Percentiles rank a stretch among this genome's conserved stretches.
phyloP scores from a whole-genome alignment of 805 yeast genomes.

The Wickerhamiella allomyrinae region DNA sequence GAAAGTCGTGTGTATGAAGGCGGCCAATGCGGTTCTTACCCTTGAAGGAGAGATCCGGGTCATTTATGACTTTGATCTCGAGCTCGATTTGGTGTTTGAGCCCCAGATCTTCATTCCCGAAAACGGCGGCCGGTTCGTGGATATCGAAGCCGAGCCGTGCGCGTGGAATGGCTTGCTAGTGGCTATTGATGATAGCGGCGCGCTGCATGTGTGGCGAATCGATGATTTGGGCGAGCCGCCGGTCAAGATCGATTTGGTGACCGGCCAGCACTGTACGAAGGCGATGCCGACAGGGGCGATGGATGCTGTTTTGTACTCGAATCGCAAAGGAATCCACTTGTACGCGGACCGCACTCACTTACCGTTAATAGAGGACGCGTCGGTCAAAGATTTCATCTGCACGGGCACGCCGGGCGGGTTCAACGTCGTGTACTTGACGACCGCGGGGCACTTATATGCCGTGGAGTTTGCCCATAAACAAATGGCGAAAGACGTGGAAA shows the following conservation, averaged over 20 bases:
- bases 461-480: too few species aligned
- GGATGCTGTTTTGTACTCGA: neutral
- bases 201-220: neutral
- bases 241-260: neutral
- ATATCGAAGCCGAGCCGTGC: neutral
- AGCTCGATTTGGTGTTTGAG: neutral
- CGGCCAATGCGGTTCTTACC: neutral
- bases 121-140: neutral
- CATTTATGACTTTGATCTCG: neutral
- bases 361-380: neutral
- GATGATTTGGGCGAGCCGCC: neutral
- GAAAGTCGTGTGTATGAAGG: neutral
- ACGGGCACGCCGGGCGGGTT: neutral
- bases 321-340: neutral
- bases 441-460: too few species aligned
- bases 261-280: neutral
- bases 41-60: neutral
- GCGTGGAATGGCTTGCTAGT: neutral
- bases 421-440: too few species aligned
- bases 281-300: neutral
- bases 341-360: neutral
- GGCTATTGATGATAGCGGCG: neutral
- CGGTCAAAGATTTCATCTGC: neutral
- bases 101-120: neutral
- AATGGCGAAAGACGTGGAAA: too few species aligned